phyloP scores from a whole-genome alignment of 208 protist genomes.

The Perkinsela sp. region DNA sequence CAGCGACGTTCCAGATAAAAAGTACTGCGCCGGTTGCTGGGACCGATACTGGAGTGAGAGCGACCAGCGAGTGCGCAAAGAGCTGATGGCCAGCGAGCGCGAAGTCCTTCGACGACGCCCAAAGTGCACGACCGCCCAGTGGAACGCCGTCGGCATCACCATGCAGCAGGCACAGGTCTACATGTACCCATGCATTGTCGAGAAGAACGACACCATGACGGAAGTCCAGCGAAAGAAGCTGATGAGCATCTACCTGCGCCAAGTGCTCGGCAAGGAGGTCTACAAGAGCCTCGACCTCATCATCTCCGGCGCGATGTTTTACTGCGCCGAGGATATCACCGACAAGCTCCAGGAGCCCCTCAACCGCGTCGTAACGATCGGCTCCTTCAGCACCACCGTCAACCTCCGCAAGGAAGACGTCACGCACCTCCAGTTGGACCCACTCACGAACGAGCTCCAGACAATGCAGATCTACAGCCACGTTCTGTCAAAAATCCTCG shows the following conservation, averaged over 20 bases:
- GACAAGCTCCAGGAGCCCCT: neutral
- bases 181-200: neutral
- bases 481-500: neutral
- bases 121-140: neutral
- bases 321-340: neutral
- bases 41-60: neutral
- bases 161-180: neutral
- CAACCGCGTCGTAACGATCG: neutral
- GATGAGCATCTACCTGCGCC: neutral
- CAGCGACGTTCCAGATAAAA: neutral
- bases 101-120: neutral
- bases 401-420: neutral
- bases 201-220: neutral
- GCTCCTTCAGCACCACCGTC: neutral
- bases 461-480: neutral
- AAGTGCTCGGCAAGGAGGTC: neutral
- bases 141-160: neutral
- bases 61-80: neutral
- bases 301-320: neutral
- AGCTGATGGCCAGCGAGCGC: neutral
- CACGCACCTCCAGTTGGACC: neutral
- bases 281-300: neutral
- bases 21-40: neutral
- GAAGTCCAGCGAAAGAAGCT: neutral
- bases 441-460: neutral